phyloP scores from a whole-genome alignment of 345 rosid genomes.

The Populus nigra region DNA sequence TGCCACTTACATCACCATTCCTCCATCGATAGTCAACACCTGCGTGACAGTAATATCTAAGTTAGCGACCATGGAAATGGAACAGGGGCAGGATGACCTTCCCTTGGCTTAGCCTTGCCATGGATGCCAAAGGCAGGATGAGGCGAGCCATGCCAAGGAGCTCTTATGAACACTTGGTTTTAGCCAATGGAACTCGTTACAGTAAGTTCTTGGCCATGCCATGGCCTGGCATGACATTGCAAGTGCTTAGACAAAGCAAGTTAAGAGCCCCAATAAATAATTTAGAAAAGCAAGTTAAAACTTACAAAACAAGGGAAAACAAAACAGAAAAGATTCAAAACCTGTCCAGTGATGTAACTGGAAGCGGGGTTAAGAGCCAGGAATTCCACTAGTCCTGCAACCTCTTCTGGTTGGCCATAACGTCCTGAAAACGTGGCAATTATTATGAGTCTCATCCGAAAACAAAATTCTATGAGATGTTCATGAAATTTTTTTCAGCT shows the following conservation, averaged over 20 bases:
- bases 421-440: conserved; percentile 54
- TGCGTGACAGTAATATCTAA: conserved; percentile 34
- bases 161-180: not conserved
- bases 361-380: conserved; percentile 90
- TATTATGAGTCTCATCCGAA: not conserved
- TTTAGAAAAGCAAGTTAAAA: not conserved
- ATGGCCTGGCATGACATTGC: not conserved
- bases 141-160: not conserved
- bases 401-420: conserved; percentile 97
- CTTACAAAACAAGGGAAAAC: not conserved
- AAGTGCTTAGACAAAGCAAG: too few relatives aligned
- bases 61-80: conserved; percentile 2
- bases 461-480: not conserved
- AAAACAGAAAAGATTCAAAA: conserved; percentile 19
- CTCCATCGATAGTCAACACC: conserved; percentile 91
- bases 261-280: too few relatives aligned
- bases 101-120: not conserved
- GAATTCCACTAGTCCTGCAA: conserved; percentile 96
- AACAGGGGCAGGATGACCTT: not conserved
- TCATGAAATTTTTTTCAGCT: not conserved
- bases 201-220: not conserved
- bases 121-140: not conserved
- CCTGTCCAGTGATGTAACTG: conserved; percentile 93
- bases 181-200: not conserved
- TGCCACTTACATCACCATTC: conserved; percentile 71